These are phyloP conservation scores for Meyerozyma elateridarum DNA, from an alignment of 1,139 yeast genomes.

Conservation along the genomic window DNA sequence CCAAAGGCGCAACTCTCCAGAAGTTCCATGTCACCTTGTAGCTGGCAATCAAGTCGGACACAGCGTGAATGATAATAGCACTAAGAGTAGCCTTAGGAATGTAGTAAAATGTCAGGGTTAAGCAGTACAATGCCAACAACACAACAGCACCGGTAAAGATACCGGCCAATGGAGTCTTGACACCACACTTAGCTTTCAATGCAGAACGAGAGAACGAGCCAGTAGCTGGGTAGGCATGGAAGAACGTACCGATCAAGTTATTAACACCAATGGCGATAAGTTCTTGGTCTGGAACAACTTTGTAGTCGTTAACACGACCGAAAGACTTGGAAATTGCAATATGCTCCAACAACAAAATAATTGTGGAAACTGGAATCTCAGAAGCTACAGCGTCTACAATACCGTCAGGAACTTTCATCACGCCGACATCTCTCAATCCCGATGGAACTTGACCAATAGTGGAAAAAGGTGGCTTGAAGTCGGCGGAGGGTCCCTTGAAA, in stretches of 20 bases:
- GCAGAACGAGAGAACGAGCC: conserved; percentile 96
- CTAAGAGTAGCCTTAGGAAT: conserved; percentile 85
- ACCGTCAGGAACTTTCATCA: conserved; percentile 61
- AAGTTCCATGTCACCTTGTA: conserved; percentile 69
- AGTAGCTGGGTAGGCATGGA: conserved; percentile 92
- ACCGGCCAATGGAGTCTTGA: conserved; percentile 91
- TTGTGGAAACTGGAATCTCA: conserved; percentile 80
- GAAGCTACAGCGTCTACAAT: conserved; percentile 59
- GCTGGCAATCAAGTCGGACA: conserved; percentile 75
- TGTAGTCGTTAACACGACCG: conserved; percentile 88
- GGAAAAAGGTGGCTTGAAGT: conserved; percentile 46
- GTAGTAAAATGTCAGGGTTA: conserved; percentile 79
- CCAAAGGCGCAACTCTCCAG: conserved; percentile 75
- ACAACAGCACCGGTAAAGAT: conserved; percentile 88
- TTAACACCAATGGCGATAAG: conserved; percentile 91
- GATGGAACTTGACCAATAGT: conserved; percentile 76
- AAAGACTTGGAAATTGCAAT: conserved; percentile 92
- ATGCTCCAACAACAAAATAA: conserved; percentile 82
- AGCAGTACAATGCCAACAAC: conserved; percentile 74
- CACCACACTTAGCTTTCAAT: conserved; percentile 91
- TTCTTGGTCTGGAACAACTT: conserved; percentile 90
- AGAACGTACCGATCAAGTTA: conserved; percentile 85
- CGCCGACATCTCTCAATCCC: conserved; percentile 76
- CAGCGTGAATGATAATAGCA: conserved; percentile 95
- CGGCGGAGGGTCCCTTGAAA: conserved; percentile 28